These are phyloP conservation scores for Thermochaetoides thermophila DNA, from an alignment of 495 filamentous ascomycete genomes.

Conservation along the genomic window DNA sequence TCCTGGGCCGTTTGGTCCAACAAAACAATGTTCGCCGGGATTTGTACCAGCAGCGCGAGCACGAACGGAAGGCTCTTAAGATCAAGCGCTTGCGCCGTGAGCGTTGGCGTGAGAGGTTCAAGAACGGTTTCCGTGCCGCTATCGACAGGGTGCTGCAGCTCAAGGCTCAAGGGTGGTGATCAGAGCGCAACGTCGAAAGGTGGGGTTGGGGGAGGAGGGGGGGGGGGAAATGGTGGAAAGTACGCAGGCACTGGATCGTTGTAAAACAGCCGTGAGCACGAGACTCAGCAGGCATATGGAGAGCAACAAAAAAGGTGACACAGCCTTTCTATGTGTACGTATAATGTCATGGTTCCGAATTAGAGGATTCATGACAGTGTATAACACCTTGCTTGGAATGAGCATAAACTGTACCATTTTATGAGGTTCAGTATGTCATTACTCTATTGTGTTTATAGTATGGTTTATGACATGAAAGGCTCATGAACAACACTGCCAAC, in stretches of 20 bases:
- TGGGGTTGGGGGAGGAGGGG: background rate
- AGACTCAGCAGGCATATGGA: too few relatives aligned
- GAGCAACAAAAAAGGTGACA: too few relatives aligned
- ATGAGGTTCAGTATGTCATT: too few relatives aligned
- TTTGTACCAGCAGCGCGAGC: conserved; percentile 39
- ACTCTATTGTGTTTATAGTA: too few relatives aligned
- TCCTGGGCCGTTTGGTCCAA: conserved; percentile 28
- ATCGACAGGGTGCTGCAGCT: conserved; percentile 47
- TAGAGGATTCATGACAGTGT: too few relatives aligned
- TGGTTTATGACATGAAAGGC: too few relatives aligned
- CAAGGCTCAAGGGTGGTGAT: conserved; percentile 59
- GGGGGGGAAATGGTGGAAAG: background rate
- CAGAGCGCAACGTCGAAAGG: background rate
- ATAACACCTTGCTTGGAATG: too few relatives aligned
- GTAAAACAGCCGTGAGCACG: too few relatives aligned
- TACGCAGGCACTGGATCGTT: background rate
- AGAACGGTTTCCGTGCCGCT: conserved; percentile 44
- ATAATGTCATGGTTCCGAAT: too few relatives aligned
- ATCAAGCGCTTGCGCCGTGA: conserved; percentile 53
- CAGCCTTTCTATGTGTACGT: too few relatives aligned
- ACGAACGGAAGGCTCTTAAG: conserved; percentile 61
- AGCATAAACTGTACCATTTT: too few relatives aligned
- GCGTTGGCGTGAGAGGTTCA: conserved; percentile 53
- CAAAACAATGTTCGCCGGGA: conserved; percentile 40
- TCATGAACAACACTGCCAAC: background rate